Conservation (phyloP, 2,329 filamentous ascomycete genomes). For the Rhexocercosporidium sp. region DNA sequence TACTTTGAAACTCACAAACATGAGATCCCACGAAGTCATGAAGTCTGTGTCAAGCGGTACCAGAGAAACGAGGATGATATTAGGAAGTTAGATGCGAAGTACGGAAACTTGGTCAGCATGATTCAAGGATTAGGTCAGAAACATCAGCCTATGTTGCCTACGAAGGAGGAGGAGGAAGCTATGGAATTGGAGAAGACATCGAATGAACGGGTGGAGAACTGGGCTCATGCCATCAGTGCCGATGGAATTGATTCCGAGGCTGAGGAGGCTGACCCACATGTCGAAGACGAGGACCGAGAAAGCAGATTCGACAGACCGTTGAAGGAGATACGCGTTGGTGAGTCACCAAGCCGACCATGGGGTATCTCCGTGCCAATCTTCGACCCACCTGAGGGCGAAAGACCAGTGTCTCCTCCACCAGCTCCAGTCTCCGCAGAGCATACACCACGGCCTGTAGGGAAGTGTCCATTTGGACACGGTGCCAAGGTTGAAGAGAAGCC, state of each 20-base stretch:
- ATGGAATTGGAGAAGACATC: slow-evolving; percentile 56
- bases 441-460: slow-evolving; percentile 47
- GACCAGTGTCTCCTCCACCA: slow-evolving; percentile 61
- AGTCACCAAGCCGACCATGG: slow-evolving; percentile 93
- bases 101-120: slow-evolving; percentile 86
- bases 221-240: slow-evolving; percentile 78
- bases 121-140: slow-evolving; percentile 87
- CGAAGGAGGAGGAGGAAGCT: slow-evolving; percentile 51
- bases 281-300: slow-evolving; percentile 60
- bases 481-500: slow-evolving; percentile 23
- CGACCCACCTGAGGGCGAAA: slow-evolving; percentile 46
- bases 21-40: slow-evolving; percentile 90
- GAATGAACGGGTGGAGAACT: slow-evolving; percentile 79
- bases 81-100: slow-evolving; percentile 89
- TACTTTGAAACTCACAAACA: slow-evolving; percentile 97
- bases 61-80: slow-evolving; percentile 86
- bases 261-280: slow-evolving; percentile 44
- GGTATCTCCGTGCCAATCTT: slow-evolving; percentile 80
- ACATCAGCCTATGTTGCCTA: slow-evolving; percentile 84
- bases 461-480: slow-evolving; percentile 59
- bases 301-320: slow-evolving; percentile 83
- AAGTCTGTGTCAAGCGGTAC: slow-evolving; percentile 88
- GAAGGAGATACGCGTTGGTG: slow-evolving; percentile 89
- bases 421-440: slow-evolving; percentile 49
- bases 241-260: slow-evolving; percentile 50